A percentile compares a stretch with the other conserved stretches of the same genome.
These are phyloP conservation scores for Ophiostoma tasmaniense DNA, from an alignment of 2,329 filamentous ascomycete species.

Conservation along the genomic window DNA sequence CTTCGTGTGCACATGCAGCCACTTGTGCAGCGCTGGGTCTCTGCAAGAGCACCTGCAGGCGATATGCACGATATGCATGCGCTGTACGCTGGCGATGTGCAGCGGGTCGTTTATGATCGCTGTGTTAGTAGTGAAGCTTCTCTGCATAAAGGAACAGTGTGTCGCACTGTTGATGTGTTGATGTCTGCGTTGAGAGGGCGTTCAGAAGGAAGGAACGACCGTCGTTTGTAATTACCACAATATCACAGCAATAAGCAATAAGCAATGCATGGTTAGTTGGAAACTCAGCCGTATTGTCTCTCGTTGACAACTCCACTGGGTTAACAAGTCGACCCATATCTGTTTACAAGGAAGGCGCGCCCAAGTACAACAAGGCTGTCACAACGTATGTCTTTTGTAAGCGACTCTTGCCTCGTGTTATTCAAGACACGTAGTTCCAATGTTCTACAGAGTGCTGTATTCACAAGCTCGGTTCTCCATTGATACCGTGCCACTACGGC, in stretches of 20 bases:
- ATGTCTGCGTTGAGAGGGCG: neutral
- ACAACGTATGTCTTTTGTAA: neutral
- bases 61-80: slow-evolving; percentile 3
- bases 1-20: neutral
- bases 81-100: neutral
- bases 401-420: neutral
- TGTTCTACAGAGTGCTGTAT: neutral
- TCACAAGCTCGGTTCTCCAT: neutral
- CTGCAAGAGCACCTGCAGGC: neutral
- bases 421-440: neutral
- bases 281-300: neutral
- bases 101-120: neutral
- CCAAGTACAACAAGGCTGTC: neutral
- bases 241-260: neutral
- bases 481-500: neutral
- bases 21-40: neutral
- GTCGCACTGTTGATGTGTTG: neutral
- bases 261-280: neutral
- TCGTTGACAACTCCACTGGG: neutral
- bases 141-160: neutral
- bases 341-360: neutral
- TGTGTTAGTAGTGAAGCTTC: neutral
- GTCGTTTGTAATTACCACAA: neutral
- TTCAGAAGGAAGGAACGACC: neutral
- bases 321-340: neutral